Percentiles rank a stretch among this genome's conserved stretches.
Evolutionary conservation across 1,284 basidiomycete species (phyloP).

Genomic region (Coriolopsis trogii): DNA sequence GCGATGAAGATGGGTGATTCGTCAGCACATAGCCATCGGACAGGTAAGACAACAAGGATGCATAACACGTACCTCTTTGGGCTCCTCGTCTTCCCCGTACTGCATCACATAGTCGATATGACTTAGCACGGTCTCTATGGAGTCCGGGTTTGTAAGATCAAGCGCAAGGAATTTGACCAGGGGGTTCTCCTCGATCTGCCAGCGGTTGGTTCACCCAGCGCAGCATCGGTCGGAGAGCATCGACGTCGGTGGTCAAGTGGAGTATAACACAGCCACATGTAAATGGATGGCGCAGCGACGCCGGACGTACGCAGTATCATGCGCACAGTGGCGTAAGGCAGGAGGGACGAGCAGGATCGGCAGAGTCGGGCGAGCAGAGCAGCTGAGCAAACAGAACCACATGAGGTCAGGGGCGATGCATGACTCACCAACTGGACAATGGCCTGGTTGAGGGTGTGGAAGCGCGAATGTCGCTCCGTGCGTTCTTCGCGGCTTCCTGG

Average conservation of each 20-base stretch:
- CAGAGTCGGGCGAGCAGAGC: slow-evolving; percentile 7
- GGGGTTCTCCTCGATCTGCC: slow-evolving; percentile 96
- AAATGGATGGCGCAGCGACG: background rate
- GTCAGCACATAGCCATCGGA: background rate
- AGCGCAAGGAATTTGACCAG: slow-evolving; percentile 97
- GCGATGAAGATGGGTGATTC: too few relatives aligned
- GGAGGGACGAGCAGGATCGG: background rate
- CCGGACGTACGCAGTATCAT: background rate
- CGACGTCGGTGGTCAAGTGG: too few relatives aligned
- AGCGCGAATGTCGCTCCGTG: slow-evolving; percentile 78
- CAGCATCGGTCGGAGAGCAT: background rate
- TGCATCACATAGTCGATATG: slow-evolving; percentile 98
- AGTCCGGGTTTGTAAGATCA: slow-evolving; percentile 90
- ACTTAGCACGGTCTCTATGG: slow-evolving; percentile 87
- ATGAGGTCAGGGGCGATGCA: background rate
- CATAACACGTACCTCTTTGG: slow-evolving; percentile 70
- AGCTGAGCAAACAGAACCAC: slow-evolving; percentile 9
- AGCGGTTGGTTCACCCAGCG: background rate
- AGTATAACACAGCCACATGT: background rate
- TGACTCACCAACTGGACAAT: slow-evolving; percentile 87
- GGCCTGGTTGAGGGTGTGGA: slow-evolving; percentile 92
- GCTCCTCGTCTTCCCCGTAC: slow-evolving; percentile 94
- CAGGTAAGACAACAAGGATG: background rate
- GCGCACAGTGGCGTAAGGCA: too few relatives aligned
- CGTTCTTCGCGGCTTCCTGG: slow-evolving; percentile 55